phyloP scores from a whole-genome alignment of 306 rosid genomes.

The barrel medic (Medicago truncatula) region DNA sequence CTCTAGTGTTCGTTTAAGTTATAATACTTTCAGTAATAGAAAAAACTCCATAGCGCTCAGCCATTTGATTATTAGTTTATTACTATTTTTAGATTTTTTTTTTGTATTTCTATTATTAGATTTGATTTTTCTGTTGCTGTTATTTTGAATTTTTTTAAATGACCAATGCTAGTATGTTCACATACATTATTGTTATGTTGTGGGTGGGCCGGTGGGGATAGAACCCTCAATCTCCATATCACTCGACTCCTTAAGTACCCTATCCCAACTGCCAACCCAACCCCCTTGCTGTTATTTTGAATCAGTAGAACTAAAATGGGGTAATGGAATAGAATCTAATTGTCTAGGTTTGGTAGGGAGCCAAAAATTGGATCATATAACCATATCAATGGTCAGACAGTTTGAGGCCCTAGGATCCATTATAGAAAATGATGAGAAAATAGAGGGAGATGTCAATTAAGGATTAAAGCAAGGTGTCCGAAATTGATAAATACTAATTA shows the following conservation, averaged over 20 bases:
- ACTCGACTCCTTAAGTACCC: background rate
- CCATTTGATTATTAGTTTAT: constrained; percentile 18
- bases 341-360: background rate
- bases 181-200: background rate
- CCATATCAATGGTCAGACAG: background rate
- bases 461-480: background rate
- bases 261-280: background rate
- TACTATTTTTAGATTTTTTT: background rate
- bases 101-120: background rate
- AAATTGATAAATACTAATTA: background rate
- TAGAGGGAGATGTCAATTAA: background rate
- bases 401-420: background rate
- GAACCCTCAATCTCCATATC: background rate
- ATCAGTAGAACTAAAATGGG: background rate
- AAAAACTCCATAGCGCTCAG: constrained; percentile 11
- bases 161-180: background rate
- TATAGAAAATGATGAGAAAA: background rate
- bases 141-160: constrained; percentile 7
- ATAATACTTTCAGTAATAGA: constrained; percentile 1
- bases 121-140: constrained; percentile 25
- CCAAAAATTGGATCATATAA: background rate
- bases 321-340: constrained; percentile 13
- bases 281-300: no score
- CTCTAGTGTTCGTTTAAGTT: background rate
- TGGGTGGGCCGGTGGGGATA: background rate